phyloP scores from a whole-genome alignment of 495 filamentous ascomycete genomes.

The Baudoinia panamericana region DNA sequence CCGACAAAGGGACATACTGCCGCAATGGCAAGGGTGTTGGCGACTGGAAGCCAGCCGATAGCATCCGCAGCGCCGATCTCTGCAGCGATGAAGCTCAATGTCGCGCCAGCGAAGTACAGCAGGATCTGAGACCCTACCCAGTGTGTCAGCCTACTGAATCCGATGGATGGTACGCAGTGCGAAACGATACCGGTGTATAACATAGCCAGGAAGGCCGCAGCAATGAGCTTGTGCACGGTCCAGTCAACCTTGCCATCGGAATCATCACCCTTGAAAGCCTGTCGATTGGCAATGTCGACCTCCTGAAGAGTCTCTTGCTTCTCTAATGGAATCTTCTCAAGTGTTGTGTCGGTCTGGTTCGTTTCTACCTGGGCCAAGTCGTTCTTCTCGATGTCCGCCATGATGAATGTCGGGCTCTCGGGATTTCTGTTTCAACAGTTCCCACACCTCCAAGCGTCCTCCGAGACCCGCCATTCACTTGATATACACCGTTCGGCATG shows the following conservation, averaged over 20 bases:
- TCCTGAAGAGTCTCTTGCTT: slow-evolving; percentile 17
- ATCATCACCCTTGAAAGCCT: slow-evolving; percentile 23
- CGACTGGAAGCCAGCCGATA: slow-evolving; percentile 22
- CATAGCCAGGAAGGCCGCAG: slow-evolving; percentile 22
- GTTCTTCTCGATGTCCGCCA: slow-evolving; percentile 6
- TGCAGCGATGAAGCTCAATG: slow-evolving; percentile 21
- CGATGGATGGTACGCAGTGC: not conserved
- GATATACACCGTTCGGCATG: no score
- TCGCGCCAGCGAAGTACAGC: slow-evolving; percentile 25
- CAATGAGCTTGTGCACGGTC: slow-evolving; percentile 14
- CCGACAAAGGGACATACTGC: slow-evolving; percentile 22
- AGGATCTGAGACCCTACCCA: slow-evolving; percentile 24
- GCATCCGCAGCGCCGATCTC: slow-evolving; percentile 16
- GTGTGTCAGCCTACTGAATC: slow-evolving; percentile 4
- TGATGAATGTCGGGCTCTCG: no score
- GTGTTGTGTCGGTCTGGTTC: not conserved
- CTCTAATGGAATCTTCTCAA: slow-evolving; percentile 1
- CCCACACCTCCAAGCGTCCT: no score
- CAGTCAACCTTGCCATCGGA: slow-evolving; percentile 24
- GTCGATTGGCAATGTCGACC: slow-evolving; percentile 20
- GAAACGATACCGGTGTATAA: slow-evolving; percentile 25
- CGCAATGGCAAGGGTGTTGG: slow-evolving; percentile 23
- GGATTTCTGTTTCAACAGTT: no score
- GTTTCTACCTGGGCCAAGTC: not conserved
- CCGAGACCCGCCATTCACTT: no score